A percentile compares a stretch with the other conserved stretches of the same genome.
phyloP scores from a whole-genome alignment of 2,329 filamentous ascomycete genomes.

The Ceratocystis huliohia region DNA sequence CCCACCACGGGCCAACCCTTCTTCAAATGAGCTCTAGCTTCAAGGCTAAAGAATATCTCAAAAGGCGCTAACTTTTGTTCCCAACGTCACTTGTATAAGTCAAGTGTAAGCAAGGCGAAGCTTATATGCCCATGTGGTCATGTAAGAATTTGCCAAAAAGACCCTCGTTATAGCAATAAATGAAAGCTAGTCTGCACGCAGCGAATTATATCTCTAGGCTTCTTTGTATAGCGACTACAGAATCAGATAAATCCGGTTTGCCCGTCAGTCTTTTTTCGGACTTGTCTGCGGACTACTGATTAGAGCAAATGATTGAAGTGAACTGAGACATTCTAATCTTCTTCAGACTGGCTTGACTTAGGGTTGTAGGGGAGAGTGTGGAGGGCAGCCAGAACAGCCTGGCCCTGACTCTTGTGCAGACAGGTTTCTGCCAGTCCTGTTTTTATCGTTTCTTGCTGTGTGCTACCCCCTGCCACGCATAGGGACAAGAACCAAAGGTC shows the following conservation, averaged over 20 bases:
- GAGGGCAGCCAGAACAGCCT: no score
- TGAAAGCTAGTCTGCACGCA: no score
- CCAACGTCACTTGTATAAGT: slow-evolving; percentile 1
- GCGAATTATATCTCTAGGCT: no score
- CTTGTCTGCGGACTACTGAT: not conserved
- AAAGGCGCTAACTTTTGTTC: not conserved
- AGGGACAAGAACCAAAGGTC: no score
- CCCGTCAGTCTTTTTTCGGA: no score
- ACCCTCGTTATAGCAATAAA: not conserved
- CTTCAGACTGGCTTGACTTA: not conserved
- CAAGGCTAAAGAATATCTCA: not conserved
- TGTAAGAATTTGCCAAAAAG: not conserved
- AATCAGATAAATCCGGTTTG: no score
- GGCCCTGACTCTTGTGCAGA: no score
- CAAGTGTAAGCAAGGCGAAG: not conserved
- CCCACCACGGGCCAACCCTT: not conserved
- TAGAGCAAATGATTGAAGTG: not conserved
- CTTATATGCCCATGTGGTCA: not conserved
- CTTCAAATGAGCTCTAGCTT: not conserved
- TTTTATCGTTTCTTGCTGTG: no score
- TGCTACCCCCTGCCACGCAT: no score
- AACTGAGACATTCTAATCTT: not conserved
- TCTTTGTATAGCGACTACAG: no score
- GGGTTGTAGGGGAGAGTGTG: no score
- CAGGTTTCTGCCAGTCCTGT: no score